Evolutionary conservation across 2,329 filamentous ascomycete species (phyloP).

Genomic region (Macrophomina phaseolina): DNA sequence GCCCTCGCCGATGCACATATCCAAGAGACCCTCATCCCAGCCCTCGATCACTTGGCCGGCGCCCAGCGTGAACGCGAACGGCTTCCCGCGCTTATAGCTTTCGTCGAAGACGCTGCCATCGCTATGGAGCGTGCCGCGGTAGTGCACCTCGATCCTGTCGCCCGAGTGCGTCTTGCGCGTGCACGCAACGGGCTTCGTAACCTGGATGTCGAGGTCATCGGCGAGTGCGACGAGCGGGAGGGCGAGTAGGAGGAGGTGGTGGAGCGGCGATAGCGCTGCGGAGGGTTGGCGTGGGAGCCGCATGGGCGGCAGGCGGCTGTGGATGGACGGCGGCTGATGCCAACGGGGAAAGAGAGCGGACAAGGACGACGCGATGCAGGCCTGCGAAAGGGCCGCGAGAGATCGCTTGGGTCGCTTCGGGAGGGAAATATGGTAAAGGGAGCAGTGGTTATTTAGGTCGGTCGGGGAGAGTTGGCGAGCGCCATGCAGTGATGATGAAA

Average conservation of each 20-base stretch:
- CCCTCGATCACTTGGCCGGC: conserved; percentile 91
- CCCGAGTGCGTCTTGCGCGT: conserved; percentile 72
- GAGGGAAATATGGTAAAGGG: background rate
- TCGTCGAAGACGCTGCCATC: conserved; percentile 64
- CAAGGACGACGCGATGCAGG: background rate
- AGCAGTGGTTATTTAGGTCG: conserved; percentile 3
- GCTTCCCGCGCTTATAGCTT: conserved; percentile 76
- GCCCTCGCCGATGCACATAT: conserved; percentile 98
- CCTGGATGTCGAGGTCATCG: conserved; percentile 67
- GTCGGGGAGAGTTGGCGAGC: conserved; percentile 19
- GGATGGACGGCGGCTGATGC: background rate
- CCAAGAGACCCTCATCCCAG: conserved; percentile 89
- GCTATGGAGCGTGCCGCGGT: conserved; percentile 77
- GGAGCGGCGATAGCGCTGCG: conserved; percentile 33
- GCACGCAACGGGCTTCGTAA: conserved; percentile 76
- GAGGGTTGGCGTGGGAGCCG: conserved; percentile 24
- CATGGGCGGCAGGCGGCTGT: conserved; percentile 22
- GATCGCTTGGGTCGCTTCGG: conserved; percentile 9
- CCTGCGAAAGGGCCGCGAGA: background rate
- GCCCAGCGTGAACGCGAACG: conserved; percentile 81
- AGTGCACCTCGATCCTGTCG: conserved; percentile 86
- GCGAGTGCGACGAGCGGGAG: conserved; percentile 54
- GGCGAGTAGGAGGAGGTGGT: conserved; percentile 48
- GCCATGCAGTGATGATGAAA: conserved; percentile 24
- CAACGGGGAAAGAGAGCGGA: background rate